Evolutionary conservation across 371 early-diverging fungal species (phyloP).

Genomic region (Catenaria anguillulae): DNA sequence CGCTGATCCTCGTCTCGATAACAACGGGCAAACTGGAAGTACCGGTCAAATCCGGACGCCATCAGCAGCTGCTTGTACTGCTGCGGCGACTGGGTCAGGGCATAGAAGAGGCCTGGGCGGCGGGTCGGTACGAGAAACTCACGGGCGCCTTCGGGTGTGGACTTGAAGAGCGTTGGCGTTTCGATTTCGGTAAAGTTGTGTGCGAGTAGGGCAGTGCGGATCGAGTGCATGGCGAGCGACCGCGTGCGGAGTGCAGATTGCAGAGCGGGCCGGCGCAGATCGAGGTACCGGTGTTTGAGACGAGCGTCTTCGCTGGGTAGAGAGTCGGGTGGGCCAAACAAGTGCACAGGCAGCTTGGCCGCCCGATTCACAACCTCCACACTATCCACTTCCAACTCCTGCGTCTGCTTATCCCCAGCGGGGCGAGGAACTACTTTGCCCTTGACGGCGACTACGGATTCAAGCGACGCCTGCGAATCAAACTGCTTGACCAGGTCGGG

Average conservation of each 20-base stretch:
- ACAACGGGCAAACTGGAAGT: constrained; percentile 86
- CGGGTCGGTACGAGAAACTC: constrained; percentile 89
- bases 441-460: constrained; percentile 46
- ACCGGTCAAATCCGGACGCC: constrained; percentile 76
- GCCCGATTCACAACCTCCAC: constrained; percentile 57
- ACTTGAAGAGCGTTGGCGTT: constrained; percentile 77
- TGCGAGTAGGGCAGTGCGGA: constrained; percentile 44
- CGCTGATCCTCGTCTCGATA: constrained; percentile 81
- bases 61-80: constrained; percentile 86
- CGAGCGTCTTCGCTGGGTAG: constrained; percentile 70
- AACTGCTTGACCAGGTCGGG: constrained; percentile 9
- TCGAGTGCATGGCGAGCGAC: constrained; percentile 41
- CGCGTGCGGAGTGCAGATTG: constrained; percentile 58
- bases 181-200: constrained; percentile 77
- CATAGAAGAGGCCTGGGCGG: constrained; percentile 55
- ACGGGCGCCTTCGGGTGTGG: constrained; percentile 87
- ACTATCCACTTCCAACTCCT: constrained; percentile 49
- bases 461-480: constrained; percentile 26
- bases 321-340: background rate
- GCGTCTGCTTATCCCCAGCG: too few species aligned
- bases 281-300: constrained; percentile 60
- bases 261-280: constrained; percentile 58
- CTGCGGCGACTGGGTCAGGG: constrained; percentile 84
- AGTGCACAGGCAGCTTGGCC: constrained; percentile 36
- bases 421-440: too few species aligned